A percentile compares a stretch with the other conserved stretches of the same genome.
Evolutionary conservation across 257 asterid species (phyloP).

Genomic region (Solanum arcanum): DNA sequence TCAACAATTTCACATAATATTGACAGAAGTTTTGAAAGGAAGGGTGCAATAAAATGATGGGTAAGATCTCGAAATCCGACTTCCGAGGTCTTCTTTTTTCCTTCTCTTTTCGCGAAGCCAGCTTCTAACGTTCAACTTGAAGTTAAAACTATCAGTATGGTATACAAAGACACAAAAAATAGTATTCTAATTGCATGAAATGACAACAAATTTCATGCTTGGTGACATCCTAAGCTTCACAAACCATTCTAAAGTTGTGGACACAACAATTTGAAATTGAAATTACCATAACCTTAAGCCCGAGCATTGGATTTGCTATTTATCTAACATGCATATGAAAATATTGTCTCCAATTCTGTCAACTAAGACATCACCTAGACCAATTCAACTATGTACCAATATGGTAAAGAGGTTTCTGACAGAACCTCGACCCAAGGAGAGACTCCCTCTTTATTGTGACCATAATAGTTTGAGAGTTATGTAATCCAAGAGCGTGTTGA

Average conservation of each 20-base stretch:
- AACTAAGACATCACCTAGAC: not conserved
- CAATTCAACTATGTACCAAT: too few relatives aligned
- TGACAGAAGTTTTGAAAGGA: not conserved
- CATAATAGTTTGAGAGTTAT: not conserved
- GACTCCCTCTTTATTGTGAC: not conserved
- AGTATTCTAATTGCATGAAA: not conserved
- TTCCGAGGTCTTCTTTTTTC: not conserved
- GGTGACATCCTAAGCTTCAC: not conserved
- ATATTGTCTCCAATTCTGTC: not conserved
- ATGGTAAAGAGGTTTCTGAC: not conserved
- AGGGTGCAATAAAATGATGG: not conserved
- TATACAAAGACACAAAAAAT: not conserved
- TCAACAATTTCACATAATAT: not conserved
- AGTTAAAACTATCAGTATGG: not conserved
- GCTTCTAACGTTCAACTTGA: not conserved
- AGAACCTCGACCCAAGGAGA: not conserved
- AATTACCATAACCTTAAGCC: not conserved
- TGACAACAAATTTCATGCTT: not conserved
- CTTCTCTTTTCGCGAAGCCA: not conserved
- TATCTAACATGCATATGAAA: not conserved
- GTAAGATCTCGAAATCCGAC: not conserved
- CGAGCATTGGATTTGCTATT: not conserved
- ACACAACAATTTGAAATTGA: not conserved
- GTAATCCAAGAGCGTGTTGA: not conserved
- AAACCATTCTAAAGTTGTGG: not conserved